Conservation (phyloP, 371 early-diverging fungal species). For the Parasitella parasitica region DNA sequence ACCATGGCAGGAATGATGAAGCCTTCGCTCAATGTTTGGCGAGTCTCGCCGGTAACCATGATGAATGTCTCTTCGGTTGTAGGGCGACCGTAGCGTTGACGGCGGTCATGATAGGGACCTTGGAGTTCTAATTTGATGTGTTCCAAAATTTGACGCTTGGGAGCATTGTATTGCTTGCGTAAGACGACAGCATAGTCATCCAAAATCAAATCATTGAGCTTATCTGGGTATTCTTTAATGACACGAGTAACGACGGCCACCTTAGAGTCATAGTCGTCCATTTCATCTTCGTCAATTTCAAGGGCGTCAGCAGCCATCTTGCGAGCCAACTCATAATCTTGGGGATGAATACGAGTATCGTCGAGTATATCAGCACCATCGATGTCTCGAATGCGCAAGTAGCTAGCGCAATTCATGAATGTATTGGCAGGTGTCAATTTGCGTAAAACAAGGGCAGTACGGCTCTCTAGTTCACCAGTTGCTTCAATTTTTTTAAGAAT, state of each 20-base stretch:
- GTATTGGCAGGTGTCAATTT: slow-evolving; percentile 70
- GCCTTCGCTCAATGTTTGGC: slow-evolving; percentile 63
- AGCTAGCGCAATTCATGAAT: slow-evolving; percentile 93
- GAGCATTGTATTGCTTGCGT: slow-evolving; percentile 66
- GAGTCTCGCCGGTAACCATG: slow-evolving; percentile 89
- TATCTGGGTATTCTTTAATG: slow-evolving; percentile 76
- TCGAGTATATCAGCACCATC: slow-evolving; percentile 80
- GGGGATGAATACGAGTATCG: slow-evolving; percentile 93
- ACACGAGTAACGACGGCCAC: slow-evolving; percentile 70
- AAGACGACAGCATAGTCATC: slow-evolving; percentile 91
- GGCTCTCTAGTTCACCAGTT: slow-evolving; percentile 53
- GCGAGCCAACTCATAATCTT: slow-evolving; percentile 92
- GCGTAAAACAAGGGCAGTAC: slow-evolving; percentile 74
- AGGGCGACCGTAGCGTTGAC: slow-evolving; percentile 64
- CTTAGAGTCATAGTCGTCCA: slow-evolving; percentile 67
- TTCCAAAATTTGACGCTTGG: slow-evolving; percentile 78
- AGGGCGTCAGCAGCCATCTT: slow-evolving; percentile 98
- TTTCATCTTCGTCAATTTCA: slow-evolving; percentile 86
- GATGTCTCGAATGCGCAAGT: slow-evolving; percentile 74
- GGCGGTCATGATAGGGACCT: slow-evolving; percentile 79
- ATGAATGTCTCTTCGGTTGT: slow-evolving; percentile 70
- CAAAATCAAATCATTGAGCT: slow-evolving; percentile 83
- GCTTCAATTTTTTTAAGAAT: slow-evolving; percentile 61
- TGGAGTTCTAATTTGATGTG: slow-evolving; percentile 89
- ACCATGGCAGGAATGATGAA: slow-evolving; percentile 70